Conservation (phyloP, 1,284 basidiomycete genomes). For the Leccinum cinnamomeum region DNA sequence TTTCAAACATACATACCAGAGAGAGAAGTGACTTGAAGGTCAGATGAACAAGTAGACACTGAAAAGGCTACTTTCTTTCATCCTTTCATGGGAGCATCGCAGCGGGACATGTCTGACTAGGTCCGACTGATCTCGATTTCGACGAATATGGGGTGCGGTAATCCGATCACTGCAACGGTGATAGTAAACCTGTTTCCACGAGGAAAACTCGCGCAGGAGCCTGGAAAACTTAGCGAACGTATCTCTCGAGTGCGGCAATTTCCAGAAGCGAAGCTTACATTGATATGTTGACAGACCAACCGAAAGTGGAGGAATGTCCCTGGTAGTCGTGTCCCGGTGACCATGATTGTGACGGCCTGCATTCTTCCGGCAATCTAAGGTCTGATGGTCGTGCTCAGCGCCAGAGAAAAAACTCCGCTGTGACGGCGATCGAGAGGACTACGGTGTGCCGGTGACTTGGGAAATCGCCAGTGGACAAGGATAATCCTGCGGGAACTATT, state of each 20-base stretch:
- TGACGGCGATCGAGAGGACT: constrained; percentile 13
- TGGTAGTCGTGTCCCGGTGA: constrained; percentile 9
- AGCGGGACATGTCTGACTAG: constrained; percentile 3
- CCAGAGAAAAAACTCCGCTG: constrained; percentile 9
- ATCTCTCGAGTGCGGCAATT: neutral
- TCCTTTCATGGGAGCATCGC: constrained; percentile 3
- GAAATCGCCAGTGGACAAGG: constrained; percentile 19
- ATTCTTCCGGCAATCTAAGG: constrained; percentile 16
- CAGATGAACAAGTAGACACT: neutral
- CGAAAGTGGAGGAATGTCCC: constrained; percentile 7
- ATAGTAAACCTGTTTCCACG: constrained; percentile 13
- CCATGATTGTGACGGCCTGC: constrained; percentile 5
- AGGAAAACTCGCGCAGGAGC: constrained; percentile 8
- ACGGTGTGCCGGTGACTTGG: constrained; percentile 21
- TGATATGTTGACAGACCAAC: constrained; percentile 5
- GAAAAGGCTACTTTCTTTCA: neutral
- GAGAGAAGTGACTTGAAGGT: neutral
- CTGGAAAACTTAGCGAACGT: constrained; percentile 5
- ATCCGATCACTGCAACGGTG: neutral
- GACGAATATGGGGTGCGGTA: neutral
- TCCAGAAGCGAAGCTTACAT: neutral
- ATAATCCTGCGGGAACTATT: constrained; percentile 11
- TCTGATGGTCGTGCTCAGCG: neutral
- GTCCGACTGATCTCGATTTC: constrained; percentile 8
- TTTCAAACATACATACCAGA: constrained; percentile 1